Base-by-base conservation (phyloP, 139 green algal genomes). In the Pycnococcus provasolii region DNA sequence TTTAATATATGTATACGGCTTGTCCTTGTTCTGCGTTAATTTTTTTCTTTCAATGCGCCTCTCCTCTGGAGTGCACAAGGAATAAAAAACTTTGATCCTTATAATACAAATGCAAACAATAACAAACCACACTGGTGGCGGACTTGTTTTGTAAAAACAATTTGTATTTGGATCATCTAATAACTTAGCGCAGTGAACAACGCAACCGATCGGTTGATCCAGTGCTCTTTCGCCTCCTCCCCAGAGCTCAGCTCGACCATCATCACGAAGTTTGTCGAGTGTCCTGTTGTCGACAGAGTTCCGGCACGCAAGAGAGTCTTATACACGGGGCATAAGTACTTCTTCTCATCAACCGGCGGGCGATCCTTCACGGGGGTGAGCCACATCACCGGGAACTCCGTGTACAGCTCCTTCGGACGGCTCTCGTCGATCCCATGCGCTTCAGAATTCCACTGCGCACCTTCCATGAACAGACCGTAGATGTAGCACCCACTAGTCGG, bases 221-320 rank as follows among this genome's bases (percentile, higher is more conserved):
- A 94, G 74, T 88, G 83, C 13, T 59, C 65, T 53, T 88, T 70
- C 46, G 72, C 43, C 79, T 80, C 43, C 60, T 81, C 71, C 15
- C 26, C 26, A 26, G 63, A 84, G 1, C 84, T 81, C 61, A 94
- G 52, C 68, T 90, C 86, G 43, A 94, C 48, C 68, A 82, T 86
- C 78, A 92, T 84, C 5, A 94, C 79, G 73, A 92, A 94, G 79
- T 94, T 94, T 45, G 87, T 91, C 37, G 78, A 88, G 74, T 94
- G 87, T 5, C 87, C 87, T 2, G 86, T 93, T 2, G 86, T 93
- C 53, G 78, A 79, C 3, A 85, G 69, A 3, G 73, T 45, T 46
- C 86, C 74, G 8, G 85, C 83, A 1, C 78, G 60, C 42, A 69
- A 74, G 4, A 86, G 68, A 1, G 73, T 84, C 71, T 81, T 83